Evolutionary conservation across 805 yeast genomes (phyloP).

Genomic region (Monosporozyma yasuniensis): DNA sequence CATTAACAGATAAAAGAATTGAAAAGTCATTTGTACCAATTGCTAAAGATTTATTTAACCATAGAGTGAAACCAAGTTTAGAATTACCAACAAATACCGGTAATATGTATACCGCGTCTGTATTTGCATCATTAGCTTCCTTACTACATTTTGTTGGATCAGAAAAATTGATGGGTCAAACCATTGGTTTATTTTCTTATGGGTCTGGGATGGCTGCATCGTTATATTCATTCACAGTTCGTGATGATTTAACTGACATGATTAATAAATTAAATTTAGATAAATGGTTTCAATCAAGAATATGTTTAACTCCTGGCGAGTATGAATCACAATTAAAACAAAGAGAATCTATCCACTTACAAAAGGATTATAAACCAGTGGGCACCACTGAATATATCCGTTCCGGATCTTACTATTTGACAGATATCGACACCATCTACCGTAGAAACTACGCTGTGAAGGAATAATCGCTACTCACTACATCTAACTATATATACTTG

Average conservation of each 20-base stretch:
- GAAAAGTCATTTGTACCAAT: conserved; percentile 79
- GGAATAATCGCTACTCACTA: conserved; percentile 37
- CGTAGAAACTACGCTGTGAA: conserved; percentile 74
- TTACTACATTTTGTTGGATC: conserved; percentile 65
- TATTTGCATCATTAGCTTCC: conserved; percentile 80
- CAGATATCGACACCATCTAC: conserved; percentile 76
- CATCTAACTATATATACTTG: too few relatives aligned
- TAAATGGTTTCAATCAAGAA: conserved; percentile 34
- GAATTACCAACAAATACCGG: conserved; percentile 93
- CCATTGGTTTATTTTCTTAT: conserved; percentile 89
- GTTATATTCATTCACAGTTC: conserved; percentile 67
- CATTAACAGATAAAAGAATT: conserved; percentile 67
- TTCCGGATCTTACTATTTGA: conserved; percentile 75
- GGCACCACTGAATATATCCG: conserved; percentile 69
- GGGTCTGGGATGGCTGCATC: conserved; percentile 97
- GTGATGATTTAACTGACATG: conserved; percentile 70
- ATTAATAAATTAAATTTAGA: conserved; percentile 53
- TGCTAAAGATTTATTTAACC: conserved; percentile 58
- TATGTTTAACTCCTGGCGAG: conserved; percentile 59
- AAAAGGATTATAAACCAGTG: conserved; percentile 68
- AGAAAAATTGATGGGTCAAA: conserved; percentile 67
- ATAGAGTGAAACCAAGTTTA: conserved; percentile 72
- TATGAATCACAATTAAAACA: conserved; percentile 73
- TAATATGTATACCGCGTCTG: conserved; percentile 94
- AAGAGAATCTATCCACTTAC: conserved; percentile 84